phyloP scores from a whole-genome alignment of 1,284 basidiomycete genomes.

The Ganoderma meredithae region DNA sequence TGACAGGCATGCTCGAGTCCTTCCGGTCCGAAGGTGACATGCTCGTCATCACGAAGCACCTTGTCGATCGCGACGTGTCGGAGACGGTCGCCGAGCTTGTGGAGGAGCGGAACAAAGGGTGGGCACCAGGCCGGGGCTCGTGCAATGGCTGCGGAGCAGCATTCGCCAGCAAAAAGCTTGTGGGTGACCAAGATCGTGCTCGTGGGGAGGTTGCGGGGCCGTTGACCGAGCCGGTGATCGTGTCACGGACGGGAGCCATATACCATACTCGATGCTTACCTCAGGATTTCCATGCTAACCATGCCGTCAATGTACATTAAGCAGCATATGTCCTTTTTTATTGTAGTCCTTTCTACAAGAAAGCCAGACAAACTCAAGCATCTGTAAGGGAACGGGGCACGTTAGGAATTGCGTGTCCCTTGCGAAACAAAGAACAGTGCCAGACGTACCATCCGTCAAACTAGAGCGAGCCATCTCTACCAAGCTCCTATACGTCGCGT shows the following conservation, averaged over 20 bases:
- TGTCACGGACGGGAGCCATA: constrained; percentile 67
- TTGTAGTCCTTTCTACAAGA: constrained; percentile 11
- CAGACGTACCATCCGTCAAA: constrained; percentile 38
- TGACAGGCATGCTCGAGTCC: constrained; percentile 94
- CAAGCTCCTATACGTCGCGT: constrained; percentile 64
- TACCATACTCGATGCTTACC: constrained; percentile 63
- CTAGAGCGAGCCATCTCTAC: constrained; percentile 63
- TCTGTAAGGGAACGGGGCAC: not conserved
- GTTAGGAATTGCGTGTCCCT: not conserved
- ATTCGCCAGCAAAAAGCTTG: constrained; percentile 32
- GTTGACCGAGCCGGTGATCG: constrained; percentile 48
- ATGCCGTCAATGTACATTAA: constrained; percentile 44
- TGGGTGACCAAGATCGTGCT: constrained; percentile 3
- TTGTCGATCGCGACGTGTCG: constrained; percentile 87
- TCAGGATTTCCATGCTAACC: constrained; percentile 36
- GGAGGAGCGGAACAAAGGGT: constrained; percentile 40
- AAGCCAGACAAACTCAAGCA: not conserved
- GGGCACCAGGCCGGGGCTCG: constrained; percentile 36
- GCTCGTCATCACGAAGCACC: constrained; percentile 85
- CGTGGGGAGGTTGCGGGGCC: constrained; percentile 23
- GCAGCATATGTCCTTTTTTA: constrained; percentile 25
- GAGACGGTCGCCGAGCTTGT: constrained; percentile 65
- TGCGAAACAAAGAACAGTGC: not conserved
- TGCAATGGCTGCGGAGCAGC: constrained; percentile 37
- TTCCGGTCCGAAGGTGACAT: constrained; percentile 93